These are phyloP conservation scores for Exophiala sp. DNA, from an alignment of 2,329 filamentous ascomycete species.

Conservation along the genomic window DNA sequence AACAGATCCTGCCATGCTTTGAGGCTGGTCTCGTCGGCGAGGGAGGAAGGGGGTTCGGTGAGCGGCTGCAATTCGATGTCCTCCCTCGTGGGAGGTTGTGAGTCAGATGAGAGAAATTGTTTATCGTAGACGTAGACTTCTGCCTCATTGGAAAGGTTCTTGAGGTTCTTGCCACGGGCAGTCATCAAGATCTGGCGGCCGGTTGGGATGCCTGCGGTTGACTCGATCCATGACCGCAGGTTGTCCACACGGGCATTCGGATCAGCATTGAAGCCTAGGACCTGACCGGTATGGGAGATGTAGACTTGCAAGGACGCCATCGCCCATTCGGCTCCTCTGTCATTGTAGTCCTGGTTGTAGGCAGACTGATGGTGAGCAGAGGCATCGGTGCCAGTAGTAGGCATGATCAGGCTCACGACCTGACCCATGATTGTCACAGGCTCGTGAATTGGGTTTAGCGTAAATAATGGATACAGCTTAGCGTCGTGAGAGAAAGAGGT, in stretches of 20 bases:
- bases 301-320: constrained; percentile 87
- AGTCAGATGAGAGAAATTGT: constrained; percentile 54
- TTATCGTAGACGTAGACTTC: constrained; percentile 93
- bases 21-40: constrained; percentile 71
- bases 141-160: constrained; percentile 59
- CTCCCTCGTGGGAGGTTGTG: constrained; percentile 47
- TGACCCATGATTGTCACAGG: not conserved
- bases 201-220: constrained; percentile 64
- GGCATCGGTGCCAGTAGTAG: not conserved
- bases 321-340: constrained; percentile 14
- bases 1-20: constrained; percentile 86
- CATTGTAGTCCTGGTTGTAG: not conserved
- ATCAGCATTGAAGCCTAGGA: constrained; percentile 44
- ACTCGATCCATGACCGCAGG: constrained; percentile 73
- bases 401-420: not conserved
- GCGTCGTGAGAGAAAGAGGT: not conserved
- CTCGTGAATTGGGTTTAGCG: not conserved
- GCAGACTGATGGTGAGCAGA: not conserved
- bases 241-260: constrained; percentile 57
- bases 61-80: constrained; percentile 53
- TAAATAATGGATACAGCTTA: not conserved
- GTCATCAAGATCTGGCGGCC: constrained; percentile 85
- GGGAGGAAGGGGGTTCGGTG: constrained; percentile 65
- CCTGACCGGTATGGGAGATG: constrained; percentile 87
- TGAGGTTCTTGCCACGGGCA: constrained; percentile 73